phyloP scores from a whole-genome alignment of 495 filamentous ascomycete genomes.

The Penicillium waksmanii region DNA sequence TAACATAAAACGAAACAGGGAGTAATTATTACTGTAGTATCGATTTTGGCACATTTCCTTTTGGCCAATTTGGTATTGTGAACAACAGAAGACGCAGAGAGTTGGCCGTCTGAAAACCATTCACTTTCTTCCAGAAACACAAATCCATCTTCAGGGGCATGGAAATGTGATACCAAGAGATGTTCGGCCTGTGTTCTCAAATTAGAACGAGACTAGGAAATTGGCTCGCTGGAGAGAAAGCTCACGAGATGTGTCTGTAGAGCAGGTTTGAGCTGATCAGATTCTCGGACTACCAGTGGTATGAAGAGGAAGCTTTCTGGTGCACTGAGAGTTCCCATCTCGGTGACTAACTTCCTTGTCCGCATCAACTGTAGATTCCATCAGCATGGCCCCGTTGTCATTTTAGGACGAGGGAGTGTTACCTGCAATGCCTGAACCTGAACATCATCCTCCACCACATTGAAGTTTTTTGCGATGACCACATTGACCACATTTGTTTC shows the following conservation, averaged over 20 bases:
- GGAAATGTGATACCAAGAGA: slow-evolving; percentile 87
- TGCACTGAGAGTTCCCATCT: slow-evolving; percentile 68
- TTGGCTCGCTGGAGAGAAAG: neutral
- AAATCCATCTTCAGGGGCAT: slow-evolving; percentile 72
- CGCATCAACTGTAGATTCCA: slow-evolving; percentile 67
- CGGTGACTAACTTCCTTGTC: slow-evolving; percentile 73
- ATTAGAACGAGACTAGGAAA: neutral
- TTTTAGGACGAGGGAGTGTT: slow-evolving; percentile 2
- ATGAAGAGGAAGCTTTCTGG: slow-evolving; percentile 83
- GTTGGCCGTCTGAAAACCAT: slow-evolving; percentile 48
- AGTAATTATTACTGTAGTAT: slow-evolving; percentile 25
- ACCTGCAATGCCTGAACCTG: slow-evolving; percentile 87
- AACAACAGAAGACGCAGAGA: slow-evolving; percentile 51
- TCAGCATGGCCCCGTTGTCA: slow-evolving; percentile 14
- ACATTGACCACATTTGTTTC: slow-evolving; percentile 70
- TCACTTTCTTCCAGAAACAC: slow-evolving; percentile 67
- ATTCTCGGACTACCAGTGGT: slow-evolving; percentile 59
- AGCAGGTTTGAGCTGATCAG: slow-evolving; percentile 30
- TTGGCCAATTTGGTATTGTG: slow-evolving; percentile 30
- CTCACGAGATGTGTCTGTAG: slow-evolving; percentile 55
- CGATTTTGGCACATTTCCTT: slow-evolving; percentile 24
- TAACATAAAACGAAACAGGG: neutral
- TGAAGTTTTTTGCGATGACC: slow-evolving; percentile 78
- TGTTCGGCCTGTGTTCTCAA: slow-evolving; percentile 66
- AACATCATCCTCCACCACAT: slow-evolving; percentile 67